These are phyloP conservation scores for Venturia effusa DNA, from an alignment of 2,329 filamentous ascomycete genomes.

Conservation along the genomic window DNA sequence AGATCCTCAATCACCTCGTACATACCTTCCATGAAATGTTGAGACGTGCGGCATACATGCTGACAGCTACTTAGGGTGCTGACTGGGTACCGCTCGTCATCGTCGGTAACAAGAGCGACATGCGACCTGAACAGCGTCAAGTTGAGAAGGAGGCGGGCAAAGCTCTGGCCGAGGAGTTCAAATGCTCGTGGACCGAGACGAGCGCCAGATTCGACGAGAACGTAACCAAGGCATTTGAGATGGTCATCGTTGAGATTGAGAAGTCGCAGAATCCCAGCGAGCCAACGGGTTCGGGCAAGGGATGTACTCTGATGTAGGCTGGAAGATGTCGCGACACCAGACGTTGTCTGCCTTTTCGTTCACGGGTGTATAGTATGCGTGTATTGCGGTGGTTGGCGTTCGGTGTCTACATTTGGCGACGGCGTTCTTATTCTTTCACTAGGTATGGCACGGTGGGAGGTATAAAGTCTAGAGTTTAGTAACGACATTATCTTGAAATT, in stretches of 20 bases:
- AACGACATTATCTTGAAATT: neutral
- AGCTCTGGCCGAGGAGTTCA: conserved; percentile 73
- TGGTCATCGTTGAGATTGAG: conserved; percentile 90
- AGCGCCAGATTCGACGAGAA: conserved; percentile 92
- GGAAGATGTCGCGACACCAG: neutral
- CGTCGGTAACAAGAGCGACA: conserved; percentile 93
- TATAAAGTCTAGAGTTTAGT: neutral
- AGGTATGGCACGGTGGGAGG: neutral
- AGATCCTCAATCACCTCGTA: conserved; percentile 93
- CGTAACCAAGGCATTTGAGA: conserved; percentile 82
- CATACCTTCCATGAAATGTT: conserved; percentile 21
- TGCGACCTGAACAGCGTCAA: conserved; percentile 86
- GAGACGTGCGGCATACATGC: neutral
- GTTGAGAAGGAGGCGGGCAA: conserved; percentile 78
- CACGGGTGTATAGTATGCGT: neutral
- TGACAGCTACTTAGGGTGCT: conserved; percentile 53
- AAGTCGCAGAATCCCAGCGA: conserved; percentile 86
- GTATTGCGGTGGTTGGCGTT: neutral
- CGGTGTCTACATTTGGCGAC: neutral
- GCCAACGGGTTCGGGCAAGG: conserved; percentile 64
- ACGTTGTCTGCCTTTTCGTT: neutral
- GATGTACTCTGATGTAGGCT: conserved; percentile 59
- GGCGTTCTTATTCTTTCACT: conserved; percentile 3
- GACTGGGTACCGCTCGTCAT: conserved; percentile 89
- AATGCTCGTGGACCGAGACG: conserved; percentile 90